Conservation (phyloP, 805 yeast genomes). For the Kodamaea leandrae region DNA sequence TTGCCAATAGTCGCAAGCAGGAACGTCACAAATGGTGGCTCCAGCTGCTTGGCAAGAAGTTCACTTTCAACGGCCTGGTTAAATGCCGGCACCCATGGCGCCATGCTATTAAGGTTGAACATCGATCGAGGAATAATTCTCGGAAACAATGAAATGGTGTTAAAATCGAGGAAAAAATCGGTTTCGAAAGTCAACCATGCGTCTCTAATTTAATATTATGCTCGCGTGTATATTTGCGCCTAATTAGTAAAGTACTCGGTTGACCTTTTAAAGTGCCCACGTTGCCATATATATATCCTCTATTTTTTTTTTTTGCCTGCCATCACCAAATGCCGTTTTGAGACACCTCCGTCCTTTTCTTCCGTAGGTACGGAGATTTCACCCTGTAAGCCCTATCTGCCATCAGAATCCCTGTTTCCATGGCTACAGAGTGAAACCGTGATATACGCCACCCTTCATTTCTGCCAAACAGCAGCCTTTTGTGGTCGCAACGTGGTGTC, state of each 20-base stretch:
- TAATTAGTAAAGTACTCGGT: slow-evolving; percentile 6
- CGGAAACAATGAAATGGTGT: neutral
- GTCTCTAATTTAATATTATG: neutral
- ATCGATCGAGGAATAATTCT: slow-evolving; percentile 15
- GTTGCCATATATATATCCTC: slow-evolving; percentile 3
- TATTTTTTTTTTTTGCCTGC: neutral
- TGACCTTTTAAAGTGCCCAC: slow-evolving; percentile 8
- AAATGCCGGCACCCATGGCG: slow-evolving; percentile 77
- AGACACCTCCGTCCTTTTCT: slow-evolving; percentile 1
- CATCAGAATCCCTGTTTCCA: too few species aligned
- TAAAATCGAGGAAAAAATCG: neutral
- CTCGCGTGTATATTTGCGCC: slow-evolving; percentile 1
- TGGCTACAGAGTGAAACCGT: too few species aligned
- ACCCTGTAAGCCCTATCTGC: too few species aligned
- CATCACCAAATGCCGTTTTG: neutral
- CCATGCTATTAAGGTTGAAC: slow-evolving; percentile 40
- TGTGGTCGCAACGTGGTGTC: too few species aligned
- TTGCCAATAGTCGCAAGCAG: slow-evolving; percentile 60
- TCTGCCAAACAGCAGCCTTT: too few species aligned
- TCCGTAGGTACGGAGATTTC: too few species aligned
- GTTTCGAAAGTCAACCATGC: neutral
- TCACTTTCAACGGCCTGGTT: slow-evolving; percentile 51
- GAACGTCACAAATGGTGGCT: slow-evolving; percentile 54
- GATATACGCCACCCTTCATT: too few species aligned
- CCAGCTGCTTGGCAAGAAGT: slow-evolving; percentile 20